These are phyloP conservation scores for Solidago caesia DNA, from an alignment of 129 eudicot species.

Conservation along the genomic window DNA sequence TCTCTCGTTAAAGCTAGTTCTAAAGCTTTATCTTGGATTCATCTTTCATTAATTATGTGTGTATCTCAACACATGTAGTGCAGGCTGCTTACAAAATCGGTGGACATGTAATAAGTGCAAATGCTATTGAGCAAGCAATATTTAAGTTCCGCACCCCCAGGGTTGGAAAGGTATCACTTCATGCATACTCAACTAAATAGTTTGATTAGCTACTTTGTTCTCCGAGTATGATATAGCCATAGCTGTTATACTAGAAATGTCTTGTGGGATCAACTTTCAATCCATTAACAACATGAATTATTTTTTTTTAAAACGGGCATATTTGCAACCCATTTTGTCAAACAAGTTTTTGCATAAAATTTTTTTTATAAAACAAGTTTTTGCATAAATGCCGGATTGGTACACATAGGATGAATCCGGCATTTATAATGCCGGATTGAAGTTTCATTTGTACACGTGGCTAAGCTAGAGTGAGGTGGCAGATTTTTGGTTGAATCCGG, in stretches of 20 bases:
- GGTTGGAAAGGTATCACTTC: slow-evolving; percentile 60
- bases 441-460: no score
- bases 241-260: no score
- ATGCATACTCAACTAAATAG: slow-evolving; percentile 8
- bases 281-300: neutral
- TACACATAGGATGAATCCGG: no score
- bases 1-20: neutral
- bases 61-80: slow-evolving; percentile 60
- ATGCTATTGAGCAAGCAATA: slow-evolving; percentile 74
- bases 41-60: slow-evolving; percentile 23
- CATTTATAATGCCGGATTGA: no score
- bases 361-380: no score
- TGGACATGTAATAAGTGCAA: slow-evolving; percentile 68
- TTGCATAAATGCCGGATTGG: no score
- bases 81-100: slow-evolving; percentile 91
- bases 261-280: no score
- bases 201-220: neutral
- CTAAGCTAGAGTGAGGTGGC: no score
- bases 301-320: no score
- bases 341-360: no score
- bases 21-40: slow-evolving; percentile 6
- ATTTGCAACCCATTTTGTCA: no score
- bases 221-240: neutral
- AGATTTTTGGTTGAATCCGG: no score
- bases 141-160: slow-evolving; percentile 68